Evolutionary conservation across 352 stramenopile genomes (phyloP).

Genomic region (Phytopythium vexans): DNA sequence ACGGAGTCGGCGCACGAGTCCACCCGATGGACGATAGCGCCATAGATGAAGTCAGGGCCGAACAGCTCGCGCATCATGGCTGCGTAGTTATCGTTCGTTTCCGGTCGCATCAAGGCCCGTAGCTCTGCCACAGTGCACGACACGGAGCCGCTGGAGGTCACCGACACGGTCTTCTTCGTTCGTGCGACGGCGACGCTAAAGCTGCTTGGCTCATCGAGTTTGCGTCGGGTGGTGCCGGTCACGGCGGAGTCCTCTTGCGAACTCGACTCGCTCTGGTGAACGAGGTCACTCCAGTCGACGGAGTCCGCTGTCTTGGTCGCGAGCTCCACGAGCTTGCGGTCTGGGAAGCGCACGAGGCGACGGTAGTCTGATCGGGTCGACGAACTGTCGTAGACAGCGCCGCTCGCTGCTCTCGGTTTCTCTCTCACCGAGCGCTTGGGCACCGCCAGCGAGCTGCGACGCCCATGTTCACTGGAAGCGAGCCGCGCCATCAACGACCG

Average conservation of each 20-base stretch:
- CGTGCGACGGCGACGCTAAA: not conserved
- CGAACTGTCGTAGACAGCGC: too few relatives aligned
- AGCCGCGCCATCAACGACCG: too few relatives aligned
- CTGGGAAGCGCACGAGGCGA: not conserved
- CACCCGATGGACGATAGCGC: conserved; percentile 31
- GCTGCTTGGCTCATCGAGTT: too few relatives aligned
- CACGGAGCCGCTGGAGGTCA: conserved; percentile 12
- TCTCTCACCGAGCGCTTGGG: too few relatives aligned
- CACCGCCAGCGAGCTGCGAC: too few relatives aligned
- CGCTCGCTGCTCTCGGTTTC: too few relatives aligned
- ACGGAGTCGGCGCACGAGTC: not conserved
- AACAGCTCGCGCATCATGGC: conserved; percentile 39
- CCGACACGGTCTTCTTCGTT: not conserved
- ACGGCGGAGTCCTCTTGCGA: too few relatives aligned
- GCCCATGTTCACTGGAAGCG: too few relatives aligned
- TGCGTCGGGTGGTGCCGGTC: too few relatives aligned
- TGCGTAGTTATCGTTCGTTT: conserved; percentile 20
- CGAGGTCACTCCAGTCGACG: not conserved
- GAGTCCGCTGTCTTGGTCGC: not conserved
- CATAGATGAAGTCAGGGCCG: conserved; percentile 45
- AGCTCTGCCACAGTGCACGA: conserved; percentile 38
- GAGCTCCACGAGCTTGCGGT: not conserved
- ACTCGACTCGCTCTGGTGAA: not conserved
- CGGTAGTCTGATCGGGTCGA: too few relatives aligned
- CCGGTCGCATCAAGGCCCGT: conserved; percentile 24